Conservation (phyloP, 768 basidiomycete species). For the Mycena vulgaris region DNA sequence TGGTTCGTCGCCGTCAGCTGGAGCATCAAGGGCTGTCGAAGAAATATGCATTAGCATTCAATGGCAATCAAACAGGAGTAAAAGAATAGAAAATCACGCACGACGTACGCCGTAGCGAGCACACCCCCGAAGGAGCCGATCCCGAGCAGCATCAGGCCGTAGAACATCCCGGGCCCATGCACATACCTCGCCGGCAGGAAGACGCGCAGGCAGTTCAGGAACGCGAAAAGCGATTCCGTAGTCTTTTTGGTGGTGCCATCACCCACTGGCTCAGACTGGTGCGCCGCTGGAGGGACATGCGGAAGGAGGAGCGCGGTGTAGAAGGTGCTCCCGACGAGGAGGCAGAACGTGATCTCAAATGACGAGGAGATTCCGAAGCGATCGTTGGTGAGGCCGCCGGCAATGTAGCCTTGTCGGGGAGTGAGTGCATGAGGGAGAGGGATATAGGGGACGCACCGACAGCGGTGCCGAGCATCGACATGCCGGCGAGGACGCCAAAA, state of each 20-base stretch:
- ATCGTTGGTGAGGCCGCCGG: conserved; percentile 25
- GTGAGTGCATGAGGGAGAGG: not conserved
- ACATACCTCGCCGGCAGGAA: conserved; percentile 28
- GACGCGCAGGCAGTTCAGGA: conserved; percentile 25
- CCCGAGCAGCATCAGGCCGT: conserved; percentile 25
- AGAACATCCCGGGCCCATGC: conserved; percentile 10
- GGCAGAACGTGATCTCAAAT: conserved; percentile 35
- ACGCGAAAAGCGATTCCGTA: conserved; percentile 5
- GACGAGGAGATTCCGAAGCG: conserved; percentile 27
- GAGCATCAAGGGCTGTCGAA: conserved; percentile 33
- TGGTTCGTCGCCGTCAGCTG: conserved; percentile 38
- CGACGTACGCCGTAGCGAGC: conserved; percentile 28
- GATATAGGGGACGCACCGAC: conserved; percentile 7
- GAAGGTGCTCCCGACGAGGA: conserved; percentile 29
- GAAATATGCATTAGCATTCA: too few relatives aligned
- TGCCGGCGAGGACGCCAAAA: conserved; percentile 32
- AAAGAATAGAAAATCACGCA: conserved; percentile 4
- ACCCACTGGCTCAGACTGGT: not conserved
- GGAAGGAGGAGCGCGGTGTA: conserved; percentile 24
- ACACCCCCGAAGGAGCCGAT: conserved; percentile 27
- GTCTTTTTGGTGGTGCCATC: not conserved
- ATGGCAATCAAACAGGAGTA: too few relatives aligned
- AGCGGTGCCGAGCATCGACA: conserved; percentile 30
- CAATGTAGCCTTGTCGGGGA: conserved; percentile 26
- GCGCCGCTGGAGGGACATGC: conserved; percentile 21